Percentiles rank a stretch among this genome's conserved stretches.
phyloP scores from a whole-genome alignment of 179 eudicot species.

The Silene coronaria region DNA sequence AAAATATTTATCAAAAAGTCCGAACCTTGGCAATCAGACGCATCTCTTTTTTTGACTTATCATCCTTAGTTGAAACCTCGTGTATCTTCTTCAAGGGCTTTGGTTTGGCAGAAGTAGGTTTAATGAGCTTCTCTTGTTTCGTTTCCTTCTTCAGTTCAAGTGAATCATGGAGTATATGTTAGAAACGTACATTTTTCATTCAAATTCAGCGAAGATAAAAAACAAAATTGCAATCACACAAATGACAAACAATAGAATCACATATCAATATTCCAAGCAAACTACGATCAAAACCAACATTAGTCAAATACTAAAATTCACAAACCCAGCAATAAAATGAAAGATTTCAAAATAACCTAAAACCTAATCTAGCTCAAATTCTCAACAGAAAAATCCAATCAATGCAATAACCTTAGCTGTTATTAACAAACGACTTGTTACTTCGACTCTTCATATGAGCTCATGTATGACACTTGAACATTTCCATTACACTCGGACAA shows the following conservation, averaged over 20 bases:
- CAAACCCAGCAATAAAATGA: neutral
- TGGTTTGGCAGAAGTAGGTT: constrained; percentile 10
- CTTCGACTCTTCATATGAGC: no score
- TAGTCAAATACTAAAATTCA: no score
- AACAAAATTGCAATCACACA: neutral
- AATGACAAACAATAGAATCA: neutral
- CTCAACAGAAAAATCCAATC: neutral
- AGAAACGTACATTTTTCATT: neutral
- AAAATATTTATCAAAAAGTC: neutral
- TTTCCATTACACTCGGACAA: no score
- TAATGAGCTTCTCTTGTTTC: constrained; percentile 1
- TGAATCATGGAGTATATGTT: neutral
- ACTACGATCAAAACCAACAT: neutral
- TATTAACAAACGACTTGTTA: neutral
- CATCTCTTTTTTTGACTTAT: constrained; percentile 19
- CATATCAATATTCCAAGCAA: neutral
- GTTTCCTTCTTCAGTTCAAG: constrained; percentile 10
- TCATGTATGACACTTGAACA: no score
- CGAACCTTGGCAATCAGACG: constrained; percentile 21
- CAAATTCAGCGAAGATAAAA: neutral
- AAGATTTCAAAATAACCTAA: neutral
- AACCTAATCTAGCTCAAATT: neutral
- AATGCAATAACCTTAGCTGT: neutral
- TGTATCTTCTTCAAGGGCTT: constrained; percentile 12
- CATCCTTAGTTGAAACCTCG: constrained; percentile 4